Percentiles rank a stretch among this genome's conserved stretches.
These are phyloP conservation scores for Senna siamea DNA, from an alignment of 306 rosid species.

Conservation along the genomic window DNA sequence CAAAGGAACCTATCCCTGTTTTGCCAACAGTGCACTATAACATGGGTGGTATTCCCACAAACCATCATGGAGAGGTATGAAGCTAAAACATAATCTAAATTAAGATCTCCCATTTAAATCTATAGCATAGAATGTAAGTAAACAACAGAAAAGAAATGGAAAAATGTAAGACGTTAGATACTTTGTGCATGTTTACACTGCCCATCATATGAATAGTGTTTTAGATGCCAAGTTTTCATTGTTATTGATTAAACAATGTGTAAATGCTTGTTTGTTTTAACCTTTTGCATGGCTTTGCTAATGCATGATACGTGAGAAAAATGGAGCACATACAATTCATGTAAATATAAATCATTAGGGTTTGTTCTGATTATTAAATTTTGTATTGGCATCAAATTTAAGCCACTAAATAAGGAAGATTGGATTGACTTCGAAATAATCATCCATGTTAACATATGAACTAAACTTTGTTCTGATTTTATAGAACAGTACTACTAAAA, in stretches of 20 bases:
- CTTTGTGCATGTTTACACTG: neutral
- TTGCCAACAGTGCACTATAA: conserved; percentile 94
- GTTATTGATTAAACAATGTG: neutral
- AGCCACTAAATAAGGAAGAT: too few species aligned
- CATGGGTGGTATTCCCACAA: conserved; percentile 97
- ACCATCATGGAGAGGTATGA: conserved; percentile 84
- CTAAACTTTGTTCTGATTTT: neutral
- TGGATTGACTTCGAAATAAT: too few species aligned
- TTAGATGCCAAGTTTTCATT: neutral
- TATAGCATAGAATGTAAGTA: neutral
- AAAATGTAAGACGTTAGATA: neutral
- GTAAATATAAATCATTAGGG: neutral
- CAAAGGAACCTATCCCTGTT: conserved; percentile 95
- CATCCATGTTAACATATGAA: too few species aligned
- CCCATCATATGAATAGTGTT: neutral
- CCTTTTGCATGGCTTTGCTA: neutral
- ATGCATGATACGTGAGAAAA: neutral
- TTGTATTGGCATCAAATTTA: neutral
- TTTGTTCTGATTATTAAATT: neutral
- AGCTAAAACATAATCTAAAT: conserved; percentile 14
- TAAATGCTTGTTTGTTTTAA: neutral
- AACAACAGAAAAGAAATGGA: neutral
- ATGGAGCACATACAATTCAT: neutral
- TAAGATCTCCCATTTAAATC: neutral
- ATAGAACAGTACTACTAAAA: neutral